Percentiles rank a stretch among this genome's conserved stretches.
Conservation (phyloP, 2,329 filamentous ascomycete genomes). For the Echinosphaeria canescens region DNA sequence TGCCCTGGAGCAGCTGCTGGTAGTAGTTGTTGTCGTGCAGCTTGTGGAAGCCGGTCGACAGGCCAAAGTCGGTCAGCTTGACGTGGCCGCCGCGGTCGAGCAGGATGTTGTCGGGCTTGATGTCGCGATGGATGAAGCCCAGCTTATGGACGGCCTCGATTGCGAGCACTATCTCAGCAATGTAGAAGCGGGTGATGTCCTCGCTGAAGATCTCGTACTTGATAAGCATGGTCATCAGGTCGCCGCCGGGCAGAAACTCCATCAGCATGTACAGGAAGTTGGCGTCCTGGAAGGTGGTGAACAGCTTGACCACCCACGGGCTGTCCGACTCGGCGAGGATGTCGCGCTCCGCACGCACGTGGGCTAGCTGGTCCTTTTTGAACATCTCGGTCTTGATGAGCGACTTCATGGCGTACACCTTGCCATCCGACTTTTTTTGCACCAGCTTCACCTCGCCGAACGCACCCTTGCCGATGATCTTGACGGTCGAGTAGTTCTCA, state of each 20-base stretch:
- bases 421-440: conserved; percentile 86
- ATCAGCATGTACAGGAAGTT: conserved; percentile 98
- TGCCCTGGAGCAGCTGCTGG: conserved; percentile 77
- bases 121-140: conserved; percentile 97
- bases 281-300: conserved; percentile 90
- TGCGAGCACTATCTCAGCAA: conserved; percentile 94
- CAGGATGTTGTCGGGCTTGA: conserved; percentile 97
- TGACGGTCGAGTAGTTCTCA: conserved; percentile 87
- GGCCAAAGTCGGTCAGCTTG: conserved; percentile 93
- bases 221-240: conserved; percentile 99
- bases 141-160: conserved; percentile 97
- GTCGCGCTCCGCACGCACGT: conserved; percentile 93
- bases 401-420: conserved; percentile 96
- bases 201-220: conserved; percentile 99
- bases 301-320: conserved; percentile 96
- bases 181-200: conserved; percentile 97
- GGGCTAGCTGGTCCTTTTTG: conserved; percentile 94
- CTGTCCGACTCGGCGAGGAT: conserved; percentile 98
- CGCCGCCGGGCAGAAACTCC: conserved; percentile 96
- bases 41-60: conserved; percentile 95
- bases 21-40: conserved; percentile 98
- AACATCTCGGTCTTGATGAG: conserved; percentile 99
- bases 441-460: conserved; percentile 98
- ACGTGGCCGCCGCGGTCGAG: conserved; percentile 91
- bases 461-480: conserved; percentile 97